Percentiles rank a stretch among this genome's conserved stretches.
phyloP scores from a whole-genome alignment of 345 rosid genomes.

The Eucalyptus polyanthemos region DNA sequence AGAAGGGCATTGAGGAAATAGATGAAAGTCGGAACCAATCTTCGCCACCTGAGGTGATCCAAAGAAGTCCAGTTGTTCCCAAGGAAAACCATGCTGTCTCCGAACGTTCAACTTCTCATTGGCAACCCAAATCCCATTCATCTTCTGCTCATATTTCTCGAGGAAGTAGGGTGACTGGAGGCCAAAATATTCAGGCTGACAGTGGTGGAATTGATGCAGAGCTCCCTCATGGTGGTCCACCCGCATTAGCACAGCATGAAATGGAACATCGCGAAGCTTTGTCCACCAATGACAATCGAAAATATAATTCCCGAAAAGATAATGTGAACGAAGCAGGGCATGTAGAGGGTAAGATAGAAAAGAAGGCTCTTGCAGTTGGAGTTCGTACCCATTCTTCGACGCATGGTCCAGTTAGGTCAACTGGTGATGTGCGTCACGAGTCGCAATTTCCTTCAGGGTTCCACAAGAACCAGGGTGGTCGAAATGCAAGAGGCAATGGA shows the following conservation, averaged over 20 bases:
- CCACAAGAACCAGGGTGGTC: conserved; percentile 42
- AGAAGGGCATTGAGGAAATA: conserved; percentile 27
- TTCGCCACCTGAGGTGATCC: conserved; percentile 27
- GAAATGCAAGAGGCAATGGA: conserved; percentile 47
- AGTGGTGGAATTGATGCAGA: conserved; percentile 23
- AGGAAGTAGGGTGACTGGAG: conserved; percentile 25
- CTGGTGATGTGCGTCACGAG: conserved; percentile 30
- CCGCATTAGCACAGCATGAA: conserved; percentile 1
- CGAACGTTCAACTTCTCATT: conserved; percentile 43
- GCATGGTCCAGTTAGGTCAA: conserved; percentile 16
- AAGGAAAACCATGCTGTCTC: conserved; percentile 51
- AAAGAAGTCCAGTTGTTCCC: conserved; percentile 20
- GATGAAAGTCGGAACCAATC: conserved; percentile 24
- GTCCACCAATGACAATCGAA: conserved; percentile 5
- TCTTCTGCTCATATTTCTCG: conserved; percentile 12
- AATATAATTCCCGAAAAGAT: conserved; percentile 1
- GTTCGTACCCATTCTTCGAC: conserved; percentile 17
- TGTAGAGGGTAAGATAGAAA: conserved; percentile 42
- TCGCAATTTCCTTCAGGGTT: conserved; percentile 25
- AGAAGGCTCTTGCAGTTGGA: conserved; percentile 17
- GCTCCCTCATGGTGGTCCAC: conserved; percentile 18
- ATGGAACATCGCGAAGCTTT: conserved; percentile 4
- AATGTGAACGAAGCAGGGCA: conserved; percentile 20
- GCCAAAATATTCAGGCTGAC: conserved; percentile 22
- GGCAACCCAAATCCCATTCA: conserved; percentile 67